phyloP scores from a whole-genome alignment of 1,139 yeast genomes.

The Blastobotrys raffinosifermentans region DNA sequence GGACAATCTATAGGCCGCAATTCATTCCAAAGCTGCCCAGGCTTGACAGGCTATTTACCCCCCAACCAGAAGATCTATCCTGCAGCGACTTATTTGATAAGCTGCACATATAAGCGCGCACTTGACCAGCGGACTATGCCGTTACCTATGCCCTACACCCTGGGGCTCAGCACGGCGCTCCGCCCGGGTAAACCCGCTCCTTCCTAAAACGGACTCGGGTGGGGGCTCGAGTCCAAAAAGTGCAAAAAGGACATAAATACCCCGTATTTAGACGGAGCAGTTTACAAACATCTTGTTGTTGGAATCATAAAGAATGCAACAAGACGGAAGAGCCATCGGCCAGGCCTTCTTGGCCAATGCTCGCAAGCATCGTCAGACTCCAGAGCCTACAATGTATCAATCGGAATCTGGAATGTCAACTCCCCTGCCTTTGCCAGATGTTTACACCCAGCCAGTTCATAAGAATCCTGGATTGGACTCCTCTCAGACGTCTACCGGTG shows the following conservation, averaged over 20 bases:
- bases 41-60: too few species aligned
- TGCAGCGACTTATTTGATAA: too few species aligned
- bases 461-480: constrained; percentile 59
- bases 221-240: too few species aligned
- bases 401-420: constrained; percentile 28
- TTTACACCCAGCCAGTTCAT: constrained; percentile 26
- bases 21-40: too few species aligned
- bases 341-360: constrained; percentile 1
- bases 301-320: neutral
- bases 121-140: neutral
- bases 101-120: neutral
- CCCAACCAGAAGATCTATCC: too few species aligned
- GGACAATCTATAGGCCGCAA: too few species aligned
- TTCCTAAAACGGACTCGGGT: neutral
- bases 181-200: neutral
- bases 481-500: constrained; percentile 61
- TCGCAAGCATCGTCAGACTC: neutral
- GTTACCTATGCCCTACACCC: neutral
- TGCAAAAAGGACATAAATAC: too few species aligned
- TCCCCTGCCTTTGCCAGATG: constrained; percentile 31
- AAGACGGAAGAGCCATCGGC: neutral
- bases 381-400: constrained; percentile 17
- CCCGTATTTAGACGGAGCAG: too few species aligned
- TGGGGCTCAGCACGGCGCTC: neutral
- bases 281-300: neutral